A percentile compares a stretch with the other conserved stretches of the same genome.
Evolutionary conservation across 75 land plant species (phyloP).

Genomic region (Selaginella moellendorffii): DNA sequence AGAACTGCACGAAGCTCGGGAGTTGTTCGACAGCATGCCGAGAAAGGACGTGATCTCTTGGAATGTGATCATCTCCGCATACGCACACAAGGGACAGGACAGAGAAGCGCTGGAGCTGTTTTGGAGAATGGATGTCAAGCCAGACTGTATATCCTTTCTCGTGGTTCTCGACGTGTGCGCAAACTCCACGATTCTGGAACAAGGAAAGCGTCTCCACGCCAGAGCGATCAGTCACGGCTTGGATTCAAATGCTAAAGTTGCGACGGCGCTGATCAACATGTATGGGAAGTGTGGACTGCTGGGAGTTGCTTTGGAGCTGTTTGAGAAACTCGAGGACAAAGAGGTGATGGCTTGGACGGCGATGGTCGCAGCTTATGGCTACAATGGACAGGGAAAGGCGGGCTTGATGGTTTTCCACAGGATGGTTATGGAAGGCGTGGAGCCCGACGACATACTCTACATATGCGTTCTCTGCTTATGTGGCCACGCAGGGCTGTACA

Average conservation of each 20-base stretch:
- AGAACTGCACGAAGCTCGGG: slow-evolving; percentile 25
- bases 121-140: slow-evolving; percentile 27
- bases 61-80: slow-evolving; percentile 44
- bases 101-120: slow-evolving; percentile 21
- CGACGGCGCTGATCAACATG: not conserved
- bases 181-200: not conserved
- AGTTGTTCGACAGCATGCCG: slow-evolving; percentile 26
- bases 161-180: not conserved
- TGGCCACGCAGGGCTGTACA: not conserved
- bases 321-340: not conserved
- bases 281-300: not conserved
- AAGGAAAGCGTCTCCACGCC: not conserved
- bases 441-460: not conserved
- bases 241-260: not conserved
- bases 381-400: not conserved
- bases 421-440: slow-evolving; percentile 6
- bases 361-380: not conserved
- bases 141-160: slow-evolving; percentile 36
- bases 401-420: not conserved
- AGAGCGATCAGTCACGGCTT: not conserved
- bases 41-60: slow-evolving; percentile 35
- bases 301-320: not conserved
- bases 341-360: not conserved
- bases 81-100: slow-evolving; percentile 28
- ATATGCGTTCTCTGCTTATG: not conserved